A percentile compares a stretch with the other conserved stretches of the same genome.
phyloP scores from a whole-genome alignment of 257 asterid species.

The Rauvolfia tetraphylla region DNA sequence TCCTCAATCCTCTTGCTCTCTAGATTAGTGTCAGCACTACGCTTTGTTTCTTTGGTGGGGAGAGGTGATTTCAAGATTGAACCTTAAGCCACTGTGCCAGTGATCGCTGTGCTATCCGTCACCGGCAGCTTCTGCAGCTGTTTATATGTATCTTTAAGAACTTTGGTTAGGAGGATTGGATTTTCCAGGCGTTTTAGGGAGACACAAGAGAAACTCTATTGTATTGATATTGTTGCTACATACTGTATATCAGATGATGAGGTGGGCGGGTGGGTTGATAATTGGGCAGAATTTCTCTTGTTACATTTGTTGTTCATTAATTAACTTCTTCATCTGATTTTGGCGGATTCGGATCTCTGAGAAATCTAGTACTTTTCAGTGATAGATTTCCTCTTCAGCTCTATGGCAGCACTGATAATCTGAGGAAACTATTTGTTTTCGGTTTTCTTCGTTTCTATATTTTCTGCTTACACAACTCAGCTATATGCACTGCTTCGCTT shows the following conservation, averaged over 20 bases:
- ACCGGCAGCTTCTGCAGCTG: too few species aligned
- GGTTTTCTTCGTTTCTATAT: slow-evolving; percentile 10
- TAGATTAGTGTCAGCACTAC: too few species aligned
- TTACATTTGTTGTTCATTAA: slow-evolving; percentile 9
- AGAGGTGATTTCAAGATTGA: too few species aligned
- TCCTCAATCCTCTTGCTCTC: too few species aligned
- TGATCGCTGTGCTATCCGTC: too few species aligned
- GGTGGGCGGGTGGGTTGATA: slow-evolving; percentile 9
- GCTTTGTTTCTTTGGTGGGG: too few species aligned
- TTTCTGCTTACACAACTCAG: slow-evolving; percentile 3
- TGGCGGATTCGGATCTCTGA: slow-evolving; percentile 13
- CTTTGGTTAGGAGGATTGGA: slow-evolving; percentile 19
- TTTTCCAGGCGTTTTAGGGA: not conserved
- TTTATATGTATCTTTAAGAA: not conserved
- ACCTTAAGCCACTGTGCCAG: too few species aligned
- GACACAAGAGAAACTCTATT: not conserved
- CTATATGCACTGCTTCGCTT: not conserved
- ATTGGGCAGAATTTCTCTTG: not conserved
- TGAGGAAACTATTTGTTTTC: slow-evolving; percentile 24
- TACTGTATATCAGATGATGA: slow-evolving; percentile 4
- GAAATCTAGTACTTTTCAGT: slow-evolving; percentile 26
- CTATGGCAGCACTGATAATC: slow-evolving; percentile 26
- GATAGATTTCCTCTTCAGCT: slow-evolving; percentile 14
- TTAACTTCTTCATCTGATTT: not conserved
- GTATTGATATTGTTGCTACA: too few species aligned